Evolutionary conservation across 208 protist species (phyloP).

Genomic region (Herpetomonas tarakana): DNA sequence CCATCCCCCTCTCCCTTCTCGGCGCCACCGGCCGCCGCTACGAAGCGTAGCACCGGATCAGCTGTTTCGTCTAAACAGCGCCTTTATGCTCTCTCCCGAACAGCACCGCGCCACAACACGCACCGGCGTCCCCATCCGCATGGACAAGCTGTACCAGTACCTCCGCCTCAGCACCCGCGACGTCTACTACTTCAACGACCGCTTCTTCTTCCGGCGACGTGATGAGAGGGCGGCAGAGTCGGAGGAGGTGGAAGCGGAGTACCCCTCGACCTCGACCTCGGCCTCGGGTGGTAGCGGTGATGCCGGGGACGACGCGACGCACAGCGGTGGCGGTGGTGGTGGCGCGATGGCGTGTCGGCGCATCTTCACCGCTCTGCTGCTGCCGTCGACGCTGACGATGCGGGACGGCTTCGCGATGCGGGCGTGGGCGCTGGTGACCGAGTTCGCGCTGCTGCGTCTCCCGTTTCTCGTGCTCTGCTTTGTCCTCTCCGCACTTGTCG

Average conservation of each 20-base stretch:
- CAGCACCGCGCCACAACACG: constrained; percentile 12
- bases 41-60: background rate
- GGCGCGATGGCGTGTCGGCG: background rate
- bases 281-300: background rate
- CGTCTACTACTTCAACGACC: constrained; percentile 6
- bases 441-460: constrained; percentile 13
- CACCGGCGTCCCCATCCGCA: constrained; percentile 12
- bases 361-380: background rate
- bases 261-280: background rate
- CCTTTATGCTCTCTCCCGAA: constrained; percentile 20
- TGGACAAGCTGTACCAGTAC: constrained; percentile 12
- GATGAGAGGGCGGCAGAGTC: background rate
- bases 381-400: background rate
- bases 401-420: background rate
- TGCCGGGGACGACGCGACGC: background rate
- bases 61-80: constrained; percentile 11
- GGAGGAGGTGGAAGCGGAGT: background rate
- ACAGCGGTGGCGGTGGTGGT: background rate
- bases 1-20: too few relatives aligned
- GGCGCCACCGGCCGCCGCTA: background rate
- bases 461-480: constrained; percentile 12
- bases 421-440: constrained; percentile 4
- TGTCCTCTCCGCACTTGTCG: constrained; percentile 7
- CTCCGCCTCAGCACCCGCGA: constrained; percentile 14
- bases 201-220: background rate